Evolutionary conservation across 768 basidiomycete species (phyloP).

Genomic region (Collybiopsis luxurians): DNA sequence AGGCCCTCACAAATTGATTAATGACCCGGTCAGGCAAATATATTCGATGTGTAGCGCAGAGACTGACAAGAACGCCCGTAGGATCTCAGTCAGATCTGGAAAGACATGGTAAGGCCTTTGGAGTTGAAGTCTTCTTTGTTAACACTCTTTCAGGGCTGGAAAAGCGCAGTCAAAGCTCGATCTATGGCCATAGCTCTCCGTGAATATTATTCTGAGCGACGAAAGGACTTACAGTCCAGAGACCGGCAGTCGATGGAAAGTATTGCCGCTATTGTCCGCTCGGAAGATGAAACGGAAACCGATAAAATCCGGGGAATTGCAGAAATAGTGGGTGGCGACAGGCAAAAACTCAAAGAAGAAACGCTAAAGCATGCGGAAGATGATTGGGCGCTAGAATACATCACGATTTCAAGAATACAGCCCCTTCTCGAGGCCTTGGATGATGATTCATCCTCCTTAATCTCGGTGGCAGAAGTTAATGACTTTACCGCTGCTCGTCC

Average conservation of each 20-base stretch:
- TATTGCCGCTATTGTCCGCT: neutral
- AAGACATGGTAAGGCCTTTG: neutral
- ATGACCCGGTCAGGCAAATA: too few species aligned
- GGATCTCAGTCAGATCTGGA: constrained; percentile 13
- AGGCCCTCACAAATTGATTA: too few species aligned
- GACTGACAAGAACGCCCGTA: neutral
- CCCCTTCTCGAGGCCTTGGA: constrained; percentile 20
- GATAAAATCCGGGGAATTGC: neutral
- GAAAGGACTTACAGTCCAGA: neutral
- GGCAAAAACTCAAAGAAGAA: neutral
- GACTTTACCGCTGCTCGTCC: constrained; percentile 16
- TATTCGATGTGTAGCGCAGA: too few species aligned
- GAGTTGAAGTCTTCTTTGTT: neutral
- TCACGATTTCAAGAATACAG: constrained; percentile 14
- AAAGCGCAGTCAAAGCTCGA: constrained; percentile 18
- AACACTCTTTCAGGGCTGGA: constrained; percentile 17
- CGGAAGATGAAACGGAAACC: neutral
- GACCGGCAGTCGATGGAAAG: neutral
- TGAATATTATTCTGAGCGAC: constrained; percentile 14
- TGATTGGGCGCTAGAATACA: constrained; percentile 20
- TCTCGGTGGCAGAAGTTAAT: constrained; percentile 20
- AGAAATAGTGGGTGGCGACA: neutral
- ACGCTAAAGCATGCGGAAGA: constrained; percentile 7
- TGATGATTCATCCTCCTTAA: constrained; percentile 16
- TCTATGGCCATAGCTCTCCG: constrained; percentile 18